Conservation (phyloP, 352 stramenopile genomes). For the Pythium phragmiticola region DNA sequence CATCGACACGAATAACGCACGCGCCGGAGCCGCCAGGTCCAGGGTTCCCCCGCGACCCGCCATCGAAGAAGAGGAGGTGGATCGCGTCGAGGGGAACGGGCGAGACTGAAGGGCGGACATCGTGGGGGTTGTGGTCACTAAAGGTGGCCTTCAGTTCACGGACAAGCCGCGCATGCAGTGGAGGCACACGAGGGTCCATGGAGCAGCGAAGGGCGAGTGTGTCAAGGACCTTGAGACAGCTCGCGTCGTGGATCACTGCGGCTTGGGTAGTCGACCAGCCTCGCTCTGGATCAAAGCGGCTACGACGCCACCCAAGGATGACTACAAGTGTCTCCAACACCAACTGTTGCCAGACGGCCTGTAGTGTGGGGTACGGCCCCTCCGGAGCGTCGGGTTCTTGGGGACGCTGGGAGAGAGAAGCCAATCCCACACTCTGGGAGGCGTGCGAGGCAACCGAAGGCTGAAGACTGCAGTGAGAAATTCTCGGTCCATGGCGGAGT, state of each 20-base stretch:
- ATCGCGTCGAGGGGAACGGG: no score
- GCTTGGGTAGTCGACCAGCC: background rate
- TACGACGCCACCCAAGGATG: background rate
- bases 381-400: background rate
- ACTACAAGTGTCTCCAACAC: slow-evolving; percentile 1
- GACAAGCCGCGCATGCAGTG: no score
- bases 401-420: background rate
- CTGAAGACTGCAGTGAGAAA: background rate
- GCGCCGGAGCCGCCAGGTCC: no score
- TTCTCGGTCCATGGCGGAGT: background rate
- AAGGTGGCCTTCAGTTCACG: no score
- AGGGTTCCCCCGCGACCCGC: no score
- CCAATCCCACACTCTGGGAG: background rate
- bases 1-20: no score
- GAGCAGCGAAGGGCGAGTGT: no score
- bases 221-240: no score
- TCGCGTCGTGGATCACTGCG: background rate
- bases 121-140: no score
- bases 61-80: no score
- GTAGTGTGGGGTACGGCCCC: background rate
- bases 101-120: no score
- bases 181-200: no score
- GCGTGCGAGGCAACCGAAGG: background rate
- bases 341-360: background rate
- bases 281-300: background rate